Percentiles rank a stretch among this genome's conserved stretches.
phyloP scores from a whole-genome alignment of 2,329 filamentous ascomycete species.

The Claviceps lovelessii region DNA sequence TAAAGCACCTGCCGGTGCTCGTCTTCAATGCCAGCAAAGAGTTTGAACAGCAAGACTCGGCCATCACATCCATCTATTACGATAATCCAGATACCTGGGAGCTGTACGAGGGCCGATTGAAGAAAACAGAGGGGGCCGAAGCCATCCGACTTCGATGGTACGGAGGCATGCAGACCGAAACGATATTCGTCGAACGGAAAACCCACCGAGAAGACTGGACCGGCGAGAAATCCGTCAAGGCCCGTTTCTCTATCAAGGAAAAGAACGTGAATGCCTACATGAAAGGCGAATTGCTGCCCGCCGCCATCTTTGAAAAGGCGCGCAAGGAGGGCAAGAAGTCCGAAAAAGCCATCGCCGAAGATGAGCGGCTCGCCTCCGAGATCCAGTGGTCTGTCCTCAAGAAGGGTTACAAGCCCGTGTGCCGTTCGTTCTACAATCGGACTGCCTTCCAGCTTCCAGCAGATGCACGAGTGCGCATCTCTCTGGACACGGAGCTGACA shows the following conservation, averaged over 20 bases:
- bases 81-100: constrained; percentile 93
- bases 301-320: constrained; percentile 89
- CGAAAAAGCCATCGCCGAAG: constrained; percentile 76
- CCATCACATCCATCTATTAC: constrained; percentile 97
- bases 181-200: constrained; percentile 93
- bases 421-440: constrained; percentile 92
- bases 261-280: constrained; percentile 93
- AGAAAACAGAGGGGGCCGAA: constrained; percentile 96
- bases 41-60: constrained; percentile 77
- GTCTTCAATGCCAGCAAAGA: constrained; percentile 98
- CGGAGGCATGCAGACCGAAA: constrained; percentile 87
- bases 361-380: constrained; percentile 80
- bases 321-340: constrained; percentile 91
- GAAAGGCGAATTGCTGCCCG: constrained; percentile 68
- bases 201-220: constrained; percentile 99
- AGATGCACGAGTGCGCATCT: constrained; percentile 90
- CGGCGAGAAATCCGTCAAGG: constrained; percentile 96
- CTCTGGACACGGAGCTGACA: constrained; percentile 86
- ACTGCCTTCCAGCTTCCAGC: constrained; percentile 95
- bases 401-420: constrained; percentile 75
- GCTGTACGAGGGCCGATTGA: constrained; percentile 81
- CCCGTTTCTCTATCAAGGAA: constrained; percentile 86
- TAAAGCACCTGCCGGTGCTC: constrained; percentile 92
- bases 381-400: constrained; percentile 88
- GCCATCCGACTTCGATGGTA: constrained; percentile 96